phyloP scores from a whole-genome alignment of 2,329 filamentous ascomycete species.

The Sporothrix phasma region DNA sequence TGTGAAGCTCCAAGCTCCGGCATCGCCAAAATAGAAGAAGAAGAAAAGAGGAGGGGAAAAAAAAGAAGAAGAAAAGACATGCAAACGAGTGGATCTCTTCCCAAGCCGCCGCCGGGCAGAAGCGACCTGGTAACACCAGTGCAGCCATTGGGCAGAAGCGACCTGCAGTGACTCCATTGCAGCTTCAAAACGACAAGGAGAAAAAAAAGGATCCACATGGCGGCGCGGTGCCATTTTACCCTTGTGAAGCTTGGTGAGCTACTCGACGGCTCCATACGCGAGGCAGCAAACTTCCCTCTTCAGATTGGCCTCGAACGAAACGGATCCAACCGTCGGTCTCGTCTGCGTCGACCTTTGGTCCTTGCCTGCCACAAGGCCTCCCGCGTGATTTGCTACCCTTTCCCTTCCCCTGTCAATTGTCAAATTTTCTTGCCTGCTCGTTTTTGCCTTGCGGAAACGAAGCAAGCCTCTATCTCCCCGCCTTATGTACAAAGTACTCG shows the following conservation, averaged over 20 bases:
- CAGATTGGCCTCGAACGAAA: neutral
- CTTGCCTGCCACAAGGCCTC: neutral
- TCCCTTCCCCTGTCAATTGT: neutral
- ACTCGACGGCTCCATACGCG: conserved; percentile 1
- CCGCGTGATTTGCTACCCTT: neutral
- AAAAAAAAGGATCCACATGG: neutral
- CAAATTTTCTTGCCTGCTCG: neutral
- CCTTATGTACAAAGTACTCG: neutral
- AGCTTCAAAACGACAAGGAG: neutral
- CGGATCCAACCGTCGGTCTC: neutral
- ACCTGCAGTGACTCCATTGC: neutral
- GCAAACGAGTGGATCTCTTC: too few species aligned
- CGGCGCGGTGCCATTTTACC: neutral
- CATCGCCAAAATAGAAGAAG: neutral
- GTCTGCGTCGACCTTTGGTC: neutral
- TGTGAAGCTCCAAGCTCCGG: conserved; percentile 1
- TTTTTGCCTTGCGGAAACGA: neutral
- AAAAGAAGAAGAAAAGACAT: too few species aligned
- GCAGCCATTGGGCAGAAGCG: neutral
- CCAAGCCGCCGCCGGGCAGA: too few species aligned
- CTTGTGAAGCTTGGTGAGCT: conserved; percentile 3
- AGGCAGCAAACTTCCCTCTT: conserved; percentile 1
- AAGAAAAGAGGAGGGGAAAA: neutral
- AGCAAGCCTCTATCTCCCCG: neutral
- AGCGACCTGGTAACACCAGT: neutral